Conservation (phyloP, 805 yeast species). For the Candida germanica region DNA sequence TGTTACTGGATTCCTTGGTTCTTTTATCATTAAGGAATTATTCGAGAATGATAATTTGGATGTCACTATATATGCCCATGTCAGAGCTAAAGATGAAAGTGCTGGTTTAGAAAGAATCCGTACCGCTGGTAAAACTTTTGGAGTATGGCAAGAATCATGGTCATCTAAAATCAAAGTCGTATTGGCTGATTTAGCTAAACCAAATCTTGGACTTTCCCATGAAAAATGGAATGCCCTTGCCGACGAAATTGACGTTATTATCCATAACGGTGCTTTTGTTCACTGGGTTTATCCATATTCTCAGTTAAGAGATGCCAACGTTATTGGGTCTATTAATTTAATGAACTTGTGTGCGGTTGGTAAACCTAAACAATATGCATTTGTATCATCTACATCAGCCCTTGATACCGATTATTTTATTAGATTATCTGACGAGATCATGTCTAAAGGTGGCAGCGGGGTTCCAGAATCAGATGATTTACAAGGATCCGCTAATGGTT, state of each 20-base stretch:
- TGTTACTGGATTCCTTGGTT: constrained; percentile 93
- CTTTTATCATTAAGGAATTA: constrained; percentile 79
- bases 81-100: constrained; percentile 69
- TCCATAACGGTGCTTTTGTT: constrained; percentile 97
- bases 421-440: constrained; percentile 66
- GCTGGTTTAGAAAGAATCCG: constrained; percentile 76
- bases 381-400: constrained; percentile 94
- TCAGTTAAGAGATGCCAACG: constrained; percentile 89
- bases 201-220: constrained; percentile 66
- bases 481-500: constrained; percentile 74
- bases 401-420: constrained; percentile 82
- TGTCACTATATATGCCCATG: constrained; percentile 79
- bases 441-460: constrained; percentile 65
- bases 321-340: constrained; percentile 80
- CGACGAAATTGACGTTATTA: constrained; percentile 67
- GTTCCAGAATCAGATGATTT: constrained; percentile 81
- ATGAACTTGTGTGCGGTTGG: constrained; percentile 74
- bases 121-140: constrained; percentile 76
- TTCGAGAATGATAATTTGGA: constrained; percentile 49
- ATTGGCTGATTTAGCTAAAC: constrained; percentile 73
- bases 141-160: constrained; percentile 70
- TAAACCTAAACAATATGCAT: constrained; percentile 80
- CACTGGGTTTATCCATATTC: constrained; percentile 98
- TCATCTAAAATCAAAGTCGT: constrained; percentile 61
- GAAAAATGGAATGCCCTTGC: constrained; percentile 57